Evolutionary conservation across 1,284 basidiomycete genomes (phyloP).

Genomic region (Apiotrichum laibachii): DNA sequence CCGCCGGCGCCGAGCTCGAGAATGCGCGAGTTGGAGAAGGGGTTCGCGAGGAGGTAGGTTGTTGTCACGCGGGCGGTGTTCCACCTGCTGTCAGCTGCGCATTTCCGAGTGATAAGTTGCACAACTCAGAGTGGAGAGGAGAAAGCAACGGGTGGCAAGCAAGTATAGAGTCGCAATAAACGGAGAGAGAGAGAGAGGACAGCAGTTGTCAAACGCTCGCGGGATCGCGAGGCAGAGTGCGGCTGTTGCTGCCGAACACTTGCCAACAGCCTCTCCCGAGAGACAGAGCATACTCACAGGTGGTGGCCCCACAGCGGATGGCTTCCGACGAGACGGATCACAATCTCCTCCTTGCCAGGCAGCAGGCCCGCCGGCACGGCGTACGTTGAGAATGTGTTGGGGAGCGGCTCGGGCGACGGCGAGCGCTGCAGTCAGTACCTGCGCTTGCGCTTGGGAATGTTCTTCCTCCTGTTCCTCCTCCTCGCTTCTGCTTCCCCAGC

Average conservation of each 20-base stretch:
- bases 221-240: no score
- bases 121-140: neutral
- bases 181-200: no score
- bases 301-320: slow-evolving; percentile 92
- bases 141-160: no score
- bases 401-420: slow-evolving; percentile 35
- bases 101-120: neutral
- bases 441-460: no score
- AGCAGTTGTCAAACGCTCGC: no score
- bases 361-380: slow-evolving; percentile 26
- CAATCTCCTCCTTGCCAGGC: slow-evolving; percentile 51
- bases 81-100: slow-evolving; percentile 61
- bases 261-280: no score
- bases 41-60: slow-evolving; percentile 62
- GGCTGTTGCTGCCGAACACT: no score
- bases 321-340: slow-evolving; percentile 73
- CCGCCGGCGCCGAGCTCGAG: slow-evolving; percentile 93
- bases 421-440: slow-evolving; percentile 25
- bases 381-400: slow-evolving; percentile 46
- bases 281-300: slow-evolving; percentile 67
- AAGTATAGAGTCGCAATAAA: no score
- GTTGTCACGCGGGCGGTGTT: slow-evolving; percentile 77
- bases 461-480: no score
- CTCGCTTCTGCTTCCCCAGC: no score
- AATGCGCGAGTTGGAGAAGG: slow-evolving; percentile 55